These are phyloP conservation scores for Coniochaeta sp. DNA, from an alignment of 2,329 filamentous ascomycete genomes.

Conservation along the genomic window DNA sequence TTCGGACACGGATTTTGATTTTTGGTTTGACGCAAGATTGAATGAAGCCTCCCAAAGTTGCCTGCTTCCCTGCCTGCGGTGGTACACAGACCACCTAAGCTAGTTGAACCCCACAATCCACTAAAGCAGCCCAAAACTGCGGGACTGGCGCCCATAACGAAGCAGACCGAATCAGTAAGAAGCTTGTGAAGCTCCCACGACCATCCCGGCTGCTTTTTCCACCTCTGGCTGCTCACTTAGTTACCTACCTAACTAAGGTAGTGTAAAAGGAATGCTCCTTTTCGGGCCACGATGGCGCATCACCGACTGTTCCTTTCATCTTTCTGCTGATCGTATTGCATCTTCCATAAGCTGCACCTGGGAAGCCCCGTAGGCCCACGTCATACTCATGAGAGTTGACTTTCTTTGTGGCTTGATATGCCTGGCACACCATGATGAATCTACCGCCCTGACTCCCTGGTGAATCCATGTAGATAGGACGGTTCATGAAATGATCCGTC, in stretches of 20 bases:
- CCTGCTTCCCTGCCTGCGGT: background rate
- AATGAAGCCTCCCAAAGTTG: background rate
- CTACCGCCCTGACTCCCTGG: background rate
- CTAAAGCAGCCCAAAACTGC: background rate
- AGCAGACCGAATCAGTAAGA: background rate
- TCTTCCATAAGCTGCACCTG: background rate
- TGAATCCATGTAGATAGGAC: background rate
- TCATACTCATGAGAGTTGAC: background rate
- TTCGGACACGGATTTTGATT: background rate
- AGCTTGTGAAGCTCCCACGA: background rate
- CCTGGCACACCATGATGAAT: background rate
- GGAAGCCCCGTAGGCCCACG: background rate
- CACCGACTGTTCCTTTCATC: background rate
- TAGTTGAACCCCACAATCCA: background rate
- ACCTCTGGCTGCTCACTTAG: background rate
- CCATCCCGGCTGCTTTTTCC: background rate
- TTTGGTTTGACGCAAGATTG: slow-evolving; percentile 5
- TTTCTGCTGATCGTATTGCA: background rate
- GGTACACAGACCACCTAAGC: slow-evolving; percentile 10
- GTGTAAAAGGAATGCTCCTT: background rate
- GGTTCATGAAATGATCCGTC: background rate
- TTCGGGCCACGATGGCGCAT: background rate
- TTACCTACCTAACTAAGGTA: background rate
- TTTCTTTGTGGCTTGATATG: background rate
- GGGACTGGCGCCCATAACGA: background rate